These are phyloP conservation scores for Heterobasidion annosum DNA, from an alignment of 1,284 basidiomycete genomes.

Conservation along the genomic window DNA sequence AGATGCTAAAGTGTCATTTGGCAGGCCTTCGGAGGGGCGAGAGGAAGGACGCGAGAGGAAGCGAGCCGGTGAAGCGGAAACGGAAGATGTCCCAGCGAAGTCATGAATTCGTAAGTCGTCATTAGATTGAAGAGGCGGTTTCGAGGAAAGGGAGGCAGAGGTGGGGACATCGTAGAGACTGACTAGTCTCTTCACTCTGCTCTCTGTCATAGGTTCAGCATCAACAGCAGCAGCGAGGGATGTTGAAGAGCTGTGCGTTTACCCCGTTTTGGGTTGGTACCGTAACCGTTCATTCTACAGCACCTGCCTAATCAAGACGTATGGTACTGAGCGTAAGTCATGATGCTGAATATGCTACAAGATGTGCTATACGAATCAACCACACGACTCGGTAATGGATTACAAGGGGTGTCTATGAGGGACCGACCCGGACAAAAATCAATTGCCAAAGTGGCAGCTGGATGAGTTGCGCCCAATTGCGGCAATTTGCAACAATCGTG, in stretches of 20 bases:
- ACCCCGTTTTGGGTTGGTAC: not conserved
- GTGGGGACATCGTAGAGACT: not conserved
- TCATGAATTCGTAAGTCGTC: not conserved
- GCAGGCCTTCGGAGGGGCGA: not conserved
- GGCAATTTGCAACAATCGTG: too few species aligned
- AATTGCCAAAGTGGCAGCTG: too few species aligned
- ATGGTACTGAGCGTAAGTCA: too few species aligned
- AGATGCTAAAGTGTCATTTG: not conserved
- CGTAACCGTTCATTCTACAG: not conserved
- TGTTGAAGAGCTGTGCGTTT: not conserved
- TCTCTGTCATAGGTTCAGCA: not conserved
- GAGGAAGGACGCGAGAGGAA: not conserved
- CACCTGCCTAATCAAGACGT: not conserved
- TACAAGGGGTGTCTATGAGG: too few species aligned
- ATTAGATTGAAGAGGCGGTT: too few species aligned
- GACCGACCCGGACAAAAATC: too few species aligned
- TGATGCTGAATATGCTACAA: too few species aligned
- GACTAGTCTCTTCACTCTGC: conserved; percentile 1
- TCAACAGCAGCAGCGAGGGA: not conserved
- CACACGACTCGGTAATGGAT: too few species aligned
- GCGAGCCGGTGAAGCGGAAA: not conserved
- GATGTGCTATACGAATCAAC: too few species aligned
- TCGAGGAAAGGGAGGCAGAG: not conserved
- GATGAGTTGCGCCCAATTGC: too few species aligned
- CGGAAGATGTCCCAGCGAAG: not conserved